Percentiles rank a stretch among this genome's conserved stretches.
Evolutionary conservation across 257 asterid genomes (phyloP).

Genomic region (Solanum phureja): DNA sequence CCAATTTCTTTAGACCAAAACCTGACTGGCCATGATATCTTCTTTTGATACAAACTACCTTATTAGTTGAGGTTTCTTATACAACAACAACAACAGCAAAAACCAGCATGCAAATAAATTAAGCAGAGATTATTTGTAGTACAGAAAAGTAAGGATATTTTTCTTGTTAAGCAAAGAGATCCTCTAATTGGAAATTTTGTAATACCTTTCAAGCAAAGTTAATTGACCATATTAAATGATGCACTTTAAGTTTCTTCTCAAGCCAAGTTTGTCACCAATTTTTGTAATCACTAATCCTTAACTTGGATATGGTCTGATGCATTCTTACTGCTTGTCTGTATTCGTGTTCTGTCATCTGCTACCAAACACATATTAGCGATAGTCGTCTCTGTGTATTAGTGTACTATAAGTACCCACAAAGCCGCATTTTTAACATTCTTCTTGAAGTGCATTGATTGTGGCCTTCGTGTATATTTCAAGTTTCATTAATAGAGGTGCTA

Average conservation of each 20-base stretch:
- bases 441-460: neutral
- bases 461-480: neutral
- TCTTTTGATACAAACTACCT: neutral
- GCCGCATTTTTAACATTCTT: neutral
- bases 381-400: neutral
- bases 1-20: neutral
- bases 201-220: neutral
- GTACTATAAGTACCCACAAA: neutral
- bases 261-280: neutral
- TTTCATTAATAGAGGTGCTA: neutral
- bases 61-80: neutral
- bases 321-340: neutral
- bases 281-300: neutral
- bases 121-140: neutral
- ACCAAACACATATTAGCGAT: neutral
- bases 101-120: neutral
- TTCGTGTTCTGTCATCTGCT: neutral
- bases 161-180: neutral
- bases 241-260: neutral
- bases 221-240: neutral
- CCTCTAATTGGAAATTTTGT: neutral
- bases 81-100: neutral
- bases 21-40: neutral
- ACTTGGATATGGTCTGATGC: neutral
- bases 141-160: neutral